Percentiles rank a stretch among this genome's conserved stretches.
These are phyloP conservation scores for Rehmannia glutinosa DNA, from an alignment of 257 asterid genomes.

Conservation along the genomic window DNA sequence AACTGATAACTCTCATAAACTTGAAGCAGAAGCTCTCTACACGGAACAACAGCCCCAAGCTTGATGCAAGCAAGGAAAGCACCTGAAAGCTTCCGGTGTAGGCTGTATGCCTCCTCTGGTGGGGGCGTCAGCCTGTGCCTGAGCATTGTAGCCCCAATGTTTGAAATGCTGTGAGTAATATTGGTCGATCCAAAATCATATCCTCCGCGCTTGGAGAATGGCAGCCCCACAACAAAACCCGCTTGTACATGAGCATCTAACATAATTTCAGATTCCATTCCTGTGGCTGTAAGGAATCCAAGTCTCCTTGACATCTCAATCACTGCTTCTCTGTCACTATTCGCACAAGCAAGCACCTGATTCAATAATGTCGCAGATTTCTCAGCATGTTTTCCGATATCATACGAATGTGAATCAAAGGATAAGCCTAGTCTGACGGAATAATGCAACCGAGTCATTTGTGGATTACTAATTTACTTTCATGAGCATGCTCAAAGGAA, in stretches of 20 bases:
- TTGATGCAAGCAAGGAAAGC: conserved; percentile 97
- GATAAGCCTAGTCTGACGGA: too few relatives aligned
- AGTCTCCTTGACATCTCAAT: conserved; percentile 87
- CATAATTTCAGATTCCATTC: conserved; percentile 85
- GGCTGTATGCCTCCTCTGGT: conserved; percentile 96
- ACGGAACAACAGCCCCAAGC: conserved; percentile 89
- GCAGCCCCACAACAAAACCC: conserved; percentile 89
- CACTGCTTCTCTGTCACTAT: conserved; percentile 64
- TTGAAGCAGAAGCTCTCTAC: conserved; percentile 70
- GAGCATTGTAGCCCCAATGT: conserved; percentile 87
- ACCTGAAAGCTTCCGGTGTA: conserved; percentile 95
- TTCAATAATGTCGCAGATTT: not conserved
- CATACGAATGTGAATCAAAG: too few relatives aligned
- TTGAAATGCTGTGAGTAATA: conserved; percentile 72
- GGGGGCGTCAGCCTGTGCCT: conserved; percentile 95
- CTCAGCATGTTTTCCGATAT: conserved; percentile 21
- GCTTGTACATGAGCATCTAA: conserved; percentile 92
- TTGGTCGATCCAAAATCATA: conserved; percentile 81
- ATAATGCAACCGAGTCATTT: not conserved
- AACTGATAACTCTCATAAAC: conserved; percentile 50
- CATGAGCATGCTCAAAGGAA: not conserved
- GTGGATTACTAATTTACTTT: not conserved
- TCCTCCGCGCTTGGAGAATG: conserved; percentile 73
- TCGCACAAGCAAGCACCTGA: conserved; percentile 90
- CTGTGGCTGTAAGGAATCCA: conserved; percentile 93